phyloP scores from a whole-genome alignment of 208 protist genomes.

The Phytomonas francai region DNA sequence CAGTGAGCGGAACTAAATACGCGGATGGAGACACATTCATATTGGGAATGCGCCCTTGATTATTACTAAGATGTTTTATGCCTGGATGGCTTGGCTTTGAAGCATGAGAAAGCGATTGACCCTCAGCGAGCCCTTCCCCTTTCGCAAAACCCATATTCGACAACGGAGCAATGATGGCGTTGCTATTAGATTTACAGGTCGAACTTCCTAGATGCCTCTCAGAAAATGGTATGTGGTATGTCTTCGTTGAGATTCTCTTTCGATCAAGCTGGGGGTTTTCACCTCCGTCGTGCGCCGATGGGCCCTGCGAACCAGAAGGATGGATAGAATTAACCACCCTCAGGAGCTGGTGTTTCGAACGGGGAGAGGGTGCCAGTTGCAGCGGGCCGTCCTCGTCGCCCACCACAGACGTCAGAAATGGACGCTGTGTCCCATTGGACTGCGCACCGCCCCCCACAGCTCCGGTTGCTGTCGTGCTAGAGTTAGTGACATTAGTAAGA shows the following conservation, averaged over 20 bases:
- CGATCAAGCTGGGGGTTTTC: not conserved
- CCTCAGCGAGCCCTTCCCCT: not conserved
- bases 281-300: not conserved
- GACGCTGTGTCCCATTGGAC: no score
- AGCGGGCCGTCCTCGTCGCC: not conserved
- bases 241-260: not conserved
- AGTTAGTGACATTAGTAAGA: not conserved
- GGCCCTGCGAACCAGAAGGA: not conserved
- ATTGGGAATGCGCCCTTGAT: not conserved
- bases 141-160: not conserved
- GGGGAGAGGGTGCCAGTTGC: not conserved
- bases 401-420: not conserved
- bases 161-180: not conserved
- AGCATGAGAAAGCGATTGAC: not conserved
- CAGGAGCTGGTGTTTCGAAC: not conserved
- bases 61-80: slow-evolving; percentile 1
- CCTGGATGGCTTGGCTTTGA: not conserved
- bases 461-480: not conserved
- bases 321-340: not conserved
- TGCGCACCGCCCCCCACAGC: no score
- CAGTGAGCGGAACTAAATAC: not conserved
- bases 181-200: not conserved
- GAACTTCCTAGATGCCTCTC: not conserved
- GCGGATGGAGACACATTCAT: not conserved
- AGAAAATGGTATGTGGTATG: not conserved